These are phyloP conservation scores for Ogataea dorogensis DNA, from an alignment of 805 yeast genomes.

Conservation along the genomic window DNA sequence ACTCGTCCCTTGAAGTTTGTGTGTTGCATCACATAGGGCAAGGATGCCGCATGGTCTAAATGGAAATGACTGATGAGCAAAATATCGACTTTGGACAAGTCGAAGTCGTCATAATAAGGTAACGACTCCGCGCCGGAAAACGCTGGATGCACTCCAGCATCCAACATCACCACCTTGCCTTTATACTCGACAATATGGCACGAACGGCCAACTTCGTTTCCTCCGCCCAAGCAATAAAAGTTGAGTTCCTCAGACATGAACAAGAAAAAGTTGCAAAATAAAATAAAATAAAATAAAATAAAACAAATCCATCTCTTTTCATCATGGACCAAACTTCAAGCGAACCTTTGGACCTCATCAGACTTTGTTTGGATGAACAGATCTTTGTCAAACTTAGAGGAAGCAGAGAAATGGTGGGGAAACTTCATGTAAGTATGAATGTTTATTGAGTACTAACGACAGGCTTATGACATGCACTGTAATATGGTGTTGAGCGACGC, in stretches of 20 bases:
- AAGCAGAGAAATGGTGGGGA: slow-evolving; percentile 88
- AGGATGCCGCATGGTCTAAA: slow-evolving; percentile 95
- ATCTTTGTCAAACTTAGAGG: slow-evolving; percentile 91
- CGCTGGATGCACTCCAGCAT: slow-evolving; percentile 98
- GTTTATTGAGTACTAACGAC: slow-evolving; percentile 11
- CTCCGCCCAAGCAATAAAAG: slow-evolving; percentile 95
- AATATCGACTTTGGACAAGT: slow-evolving; percentile 81
- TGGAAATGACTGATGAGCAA: slow-evolving; percentile 92
- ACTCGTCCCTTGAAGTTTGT: slow-evolving; percentile 94
- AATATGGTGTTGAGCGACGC: slow-evolving; percentile 95
- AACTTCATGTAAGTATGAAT: slow-evolving; percentile 59
- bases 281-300: slow-evolving; percentile 2
- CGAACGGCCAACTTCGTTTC: slow-evolving; percentile 95
- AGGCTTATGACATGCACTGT: slow-evolving; percentile 94
- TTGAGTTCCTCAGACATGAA: slow-evolving; percentile 40
- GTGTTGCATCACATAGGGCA: slow-evolving; percentile 97
- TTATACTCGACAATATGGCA: slow-evolving; percentile 91
- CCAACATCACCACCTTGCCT: slow-evolving; percentile 94
- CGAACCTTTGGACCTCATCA: slow-evolving; percentile 90
- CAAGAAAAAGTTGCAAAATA: slow-evolving; percentile 3
- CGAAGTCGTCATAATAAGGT: slow-evolving; percentile 96
- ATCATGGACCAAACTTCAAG: slow-evolving; percentile 31
- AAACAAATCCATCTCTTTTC: slow-evolving; percentile 1
- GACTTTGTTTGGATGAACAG: slow-evolving; percentile 80
- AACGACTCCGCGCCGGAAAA: slow-evolving; percentile 83